Conservation (phyloP, 768 basidiomycete species). For the Suillus subluteus region DNA sequence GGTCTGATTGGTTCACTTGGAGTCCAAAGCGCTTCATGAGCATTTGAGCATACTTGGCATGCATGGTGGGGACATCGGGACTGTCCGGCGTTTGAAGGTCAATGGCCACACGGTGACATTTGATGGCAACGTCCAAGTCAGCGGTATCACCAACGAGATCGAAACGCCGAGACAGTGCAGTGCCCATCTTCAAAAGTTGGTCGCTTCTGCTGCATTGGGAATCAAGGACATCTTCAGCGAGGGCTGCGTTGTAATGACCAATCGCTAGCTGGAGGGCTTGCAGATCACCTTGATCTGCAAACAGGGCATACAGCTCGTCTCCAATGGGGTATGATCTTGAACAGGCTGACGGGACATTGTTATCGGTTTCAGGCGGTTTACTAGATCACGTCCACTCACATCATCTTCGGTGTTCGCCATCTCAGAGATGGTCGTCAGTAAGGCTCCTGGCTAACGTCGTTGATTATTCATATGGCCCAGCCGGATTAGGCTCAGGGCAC, state of each 20-base stretch:
- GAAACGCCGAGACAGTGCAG: constrained; percentile 27
- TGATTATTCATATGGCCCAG: background rate
- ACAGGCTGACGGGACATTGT: background rate
- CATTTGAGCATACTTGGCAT: background rate
- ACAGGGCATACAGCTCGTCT: constrained; percentile 30
- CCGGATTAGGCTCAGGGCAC: background rate
- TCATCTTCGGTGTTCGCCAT: constrained; percentile 13
- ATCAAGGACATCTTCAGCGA: constrained; percentile 26
- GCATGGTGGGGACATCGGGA: constrained; percentile 14
- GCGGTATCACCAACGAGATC: constrained; percentile 16
- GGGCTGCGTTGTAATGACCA: constrained; percentile 11
- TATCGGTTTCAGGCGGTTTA: background rate
- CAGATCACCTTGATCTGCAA: constrained; percentile 16
- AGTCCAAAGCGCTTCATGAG: constrained; percentile 12
- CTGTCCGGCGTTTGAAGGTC: constrained; percentile 21
- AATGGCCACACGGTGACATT: constrained; percentile 24
- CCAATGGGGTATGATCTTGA: constrained; percentile 24
- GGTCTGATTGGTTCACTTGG: background rate
- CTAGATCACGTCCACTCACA: background rate
- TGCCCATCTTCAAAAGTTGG: constrained; percentile 22
- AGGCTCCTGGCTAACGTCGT: background rate
- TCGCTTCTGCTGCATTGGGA: constrained; percentile 29
- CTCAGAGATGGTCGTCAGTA: background rate
- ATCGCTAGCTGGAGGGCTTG: constrained; percentile 18
- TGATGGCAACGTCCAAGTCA: constrained; percentile 35